Evolutionary conservation across 768 basidiomycete species (phyloP), one percentile per base, ranked within the genome.

Genomic region (Russula griseocarnosa): DNA sequence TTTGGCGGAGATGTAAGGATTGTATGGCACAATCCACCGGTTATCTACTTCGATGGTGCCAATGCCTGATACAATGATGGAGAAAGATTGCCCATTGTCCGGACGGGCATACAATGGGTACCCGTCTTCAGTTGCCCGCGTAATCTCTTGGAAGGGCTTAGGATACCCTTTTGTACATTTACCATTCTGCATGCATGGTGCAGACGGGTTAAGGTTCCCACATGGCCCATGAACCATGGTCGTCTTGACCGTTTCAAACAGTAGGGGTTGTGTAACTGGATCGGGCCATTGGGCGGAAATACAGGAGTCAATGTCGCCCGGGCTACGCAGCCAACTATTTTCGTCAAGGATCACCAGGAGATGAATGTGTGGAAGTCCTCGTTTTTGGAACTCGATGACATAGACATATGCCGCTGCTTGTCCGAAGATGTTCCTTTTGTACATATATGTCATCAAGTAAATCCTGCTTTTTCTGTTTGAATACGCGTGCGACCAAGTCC

Each of bases 31-130:
- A 1, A 59, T 36, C 49, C 49, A 51, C 7, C 28, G 24, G 11
- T 59, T 59, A 24, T 50, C 40, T 1, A 51, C 24, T 24, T 24
- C 3, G 14, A 76, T 79, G 71, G 38, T 81, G 75, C 28, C 28
- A 3, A 1, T 76, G 53, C 16, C 55, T 52, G 68, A 80, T 79
- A 0, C 63, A 28, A 2, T 81, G 75, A 71, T 81, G 83, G 0
- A 76, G 6, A 42, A 42, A 16, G 14, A 42, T 6, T 14, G 40
- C 14, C 40, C 40, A 42, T 42, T 14, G 6, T 42, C 40, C 6
- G 40, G 40, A 16, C 40, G 11, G 1, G 40, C 40, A 18, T 42
- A 42, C 11, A 16, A 46, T 5, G 44, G 18, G 20, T 46, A 77
- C 71, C 81, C 71, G 0, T 74, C 73, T 16, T 69, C 73, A 30